Conservation (phyloP, 352 stramenopile genomes). For the Phytophthora ramorum region DNA sequence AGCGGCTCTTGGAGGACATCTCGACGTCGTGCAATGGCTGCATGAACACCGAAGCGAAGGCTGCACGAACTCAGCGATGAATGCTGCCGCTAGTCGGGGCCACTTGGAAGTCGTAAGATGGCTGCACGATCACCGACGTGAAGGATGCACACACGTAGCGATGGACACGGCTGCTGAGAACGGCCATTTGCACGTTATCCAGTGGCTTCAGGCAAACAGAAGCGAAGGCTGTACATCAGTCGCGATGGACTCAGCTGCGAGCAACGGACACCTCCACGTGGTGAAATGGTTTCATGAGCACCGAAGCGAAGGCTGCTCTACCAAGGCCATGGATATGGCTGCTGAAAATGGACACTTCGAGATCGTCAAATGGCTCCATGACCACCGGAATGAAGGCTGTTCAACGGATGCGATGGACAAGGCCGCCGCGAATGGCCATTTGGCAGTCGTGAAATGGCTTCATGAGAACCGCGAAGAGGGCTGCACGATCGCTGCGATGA, state of each 20-base stretch:
- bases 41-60: slow-evolving; percentile 45
- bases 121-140: slow-evolving; percentile 45
- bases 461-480: slow-evolving; percentile 36
- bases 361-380: slow-evolving; percentile 41
- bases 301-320: slow-evolving; percentile 31
- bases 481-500: slow-evolving; percentile 33
- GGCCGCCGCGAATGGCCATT: slow-evolving; percentile 28
- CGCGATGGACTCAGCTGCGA: slow-evolving; percentile 30
- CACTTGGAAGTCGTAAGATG: slow-evolving; percentile 60
- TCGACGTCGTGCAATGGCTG: slow-evolving; percentile 45
- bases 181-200: slow-evolving; percentile 42
- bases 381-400: slow-evolving; percentile 33
- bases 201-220: slow-evolving; percentile 51
- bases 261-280: slow-evolving; percentile 33
- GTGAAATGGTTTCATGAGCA: slow-evolving; percentile 44
- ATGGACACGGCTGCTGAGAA: slow-evolving; percentile 55
- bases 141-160: slow-evolving; percentile 52
- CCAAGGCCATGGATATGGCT: slow-evolving; percentile 35
- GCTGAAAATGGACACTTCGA: slow-evolving; percentile 36
- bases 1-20: slow-evolving; percentile 38
- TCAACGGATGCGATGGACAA: slow-evolving; percentile 32
- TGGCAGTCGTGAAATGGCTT: slow-evolving; percentile 30
- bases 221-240: slow-evolving; percentile 42
- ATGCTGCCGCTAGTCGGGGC: slow-evolving; percentile 45
- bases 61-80: slow-evolving; percentile 55